Conservation (phyloP, 805 yeast species). For the Candida fluviatilis region DNA sequence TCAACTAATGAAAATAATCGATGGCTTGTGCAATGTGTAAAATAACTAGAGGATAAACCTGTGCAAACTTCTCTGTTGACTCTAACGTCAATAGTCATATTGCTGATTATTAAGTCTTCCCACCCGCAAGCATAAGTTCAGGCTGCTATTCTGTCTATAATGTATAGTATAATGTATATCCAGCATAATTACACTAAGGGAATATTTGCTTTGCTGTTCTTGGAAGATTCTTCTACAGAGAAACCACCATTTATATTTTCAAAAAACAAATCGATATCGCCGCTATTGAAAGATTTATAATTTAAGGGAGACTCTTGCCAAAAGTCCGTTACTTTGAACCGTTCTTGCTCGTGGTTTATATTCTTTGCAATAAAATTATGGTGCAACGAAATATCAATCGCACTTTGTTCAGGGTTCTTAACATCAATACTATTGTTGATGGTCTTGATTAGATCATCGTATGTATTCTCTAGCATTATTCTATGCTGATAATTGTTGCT, state of each 20-base stretch:
- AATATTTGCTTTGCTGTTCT: background rate
- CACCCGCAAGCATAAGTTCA: too few relatives aligned
- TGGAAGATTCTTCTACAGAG: background rate
- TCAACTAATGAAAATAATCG: constrained; percentile 12
- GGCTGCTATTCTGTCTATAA: too few relatives aligned
- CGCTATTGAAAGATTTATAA: constrained; percentile 4
- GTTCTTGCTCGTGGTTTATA: constrained; percentile 15
- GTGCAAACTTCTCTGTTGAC: too few relatives aligned
- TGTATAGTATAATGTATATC: background rate
- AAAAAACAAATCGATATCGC: constrained; percentile 23
- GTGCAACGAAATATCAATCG: constrained; percentile 21
- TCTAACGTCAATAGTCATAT: too few relatives aligned
- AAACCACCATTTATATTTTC: constrained; percentile 7
- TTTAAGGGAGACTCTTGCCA: constrained; percentile 5
- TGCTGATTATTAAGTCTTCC: too few relatives aligned
- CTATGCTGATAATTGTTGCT: constrained; percentile 14
- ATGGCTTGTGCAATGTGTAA: constrained; percentile 15
- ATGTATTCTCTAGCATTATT: constrained; percentile 12
- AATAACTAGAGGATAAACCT: too few relatives aligned
- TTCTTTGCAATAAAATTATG: constrained; percentile 22
- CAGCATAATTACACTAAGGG: background rate
- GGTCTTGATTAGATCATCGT: constrained; percentile 15
- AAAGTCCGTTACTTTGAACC: constrained; percentile 13
- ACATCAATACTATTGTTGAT: constrained; percentile 12
- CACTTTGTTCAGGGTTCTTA: constrained; percentile 4